Conservation (phyloP, 1,284 basidiomycete species). For the Ustilago bromivora region DNA sequence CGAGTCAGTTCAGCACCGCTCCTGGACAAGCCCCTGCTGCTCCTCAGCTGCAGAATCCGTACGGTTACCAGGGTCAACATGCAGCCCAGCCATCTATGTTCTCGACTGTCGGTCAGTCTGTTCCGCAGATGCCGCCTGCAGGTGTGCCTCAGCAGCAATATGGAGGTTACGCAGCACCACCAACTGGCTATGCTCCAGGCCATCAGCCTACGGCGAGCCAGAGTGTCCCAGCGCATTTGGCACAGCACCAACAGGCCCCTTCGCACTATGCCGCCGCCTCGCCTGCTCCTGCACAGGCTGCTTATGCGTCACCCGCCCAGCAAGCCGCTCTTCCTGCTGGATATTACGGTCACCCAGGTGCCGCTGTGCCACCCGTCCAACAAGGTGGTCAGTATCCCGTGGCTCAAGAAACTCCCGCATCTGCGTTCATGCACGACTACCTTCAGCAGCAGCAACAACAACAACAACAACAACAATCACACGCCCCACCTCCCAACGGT, state of each 20-base stretch:
- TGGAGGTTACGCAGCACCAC: slow-evolving; percentile 23
- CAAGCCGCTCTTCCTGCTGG: slow-evolving; percentile 29
- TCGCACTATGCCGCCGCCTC: slow-evolving; percentile 26
- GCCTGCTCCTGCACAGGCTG: slow-evolving; percentile 27
- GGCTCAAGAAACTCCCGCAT: slow-evolving; percentile 54
- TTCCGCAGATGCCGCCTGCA: slow-evolving; percentile 27
- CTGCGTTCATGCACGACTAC: slow-evolving; percentile 69
- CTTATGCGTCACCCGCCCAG: slow-evolving; percentile 23
- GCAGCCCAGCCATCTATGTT: slow-evolving; percentile 42
- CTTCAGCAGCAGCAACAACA: slow-evolving; percentile 55
- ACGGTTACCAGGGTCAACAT: slow-evolving; percentile 41
- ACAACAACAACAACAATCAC: slow-evolving; percentile 34
- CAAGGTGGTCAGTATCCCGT: slow-evolving; percentile 48
- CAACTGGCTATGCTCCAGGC: slow-evolving; percentile 23
- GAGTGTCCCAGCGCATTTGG: slow-evolving; percentile 42
- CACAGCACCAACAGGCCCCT: slow-evolving; percentile 26
- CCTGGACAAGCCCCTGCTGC: slow-evolving; percentile 9
- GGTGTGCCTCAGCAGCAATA: slow-evolving; percentile 35
- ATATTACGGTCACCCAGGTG: slow-evolving; percentile 32
- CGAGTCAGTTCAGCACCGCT: slow-evolving; percentile 55
- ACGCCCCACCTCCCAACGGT: slow-evolving; percentile 40
- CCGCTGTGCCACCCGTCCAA: slow-evolving; percentile 52
- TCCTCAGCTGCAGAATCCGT: slow-evolving; percentile 34
- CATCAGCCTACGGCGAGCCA: slow-evolving; percentile 39
- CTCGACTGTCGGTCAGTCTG: slow-evolving; percentile 37